Base-by-base conservation (phyloP, 139 green algal species). In the Chlorella sp. region DNA sequence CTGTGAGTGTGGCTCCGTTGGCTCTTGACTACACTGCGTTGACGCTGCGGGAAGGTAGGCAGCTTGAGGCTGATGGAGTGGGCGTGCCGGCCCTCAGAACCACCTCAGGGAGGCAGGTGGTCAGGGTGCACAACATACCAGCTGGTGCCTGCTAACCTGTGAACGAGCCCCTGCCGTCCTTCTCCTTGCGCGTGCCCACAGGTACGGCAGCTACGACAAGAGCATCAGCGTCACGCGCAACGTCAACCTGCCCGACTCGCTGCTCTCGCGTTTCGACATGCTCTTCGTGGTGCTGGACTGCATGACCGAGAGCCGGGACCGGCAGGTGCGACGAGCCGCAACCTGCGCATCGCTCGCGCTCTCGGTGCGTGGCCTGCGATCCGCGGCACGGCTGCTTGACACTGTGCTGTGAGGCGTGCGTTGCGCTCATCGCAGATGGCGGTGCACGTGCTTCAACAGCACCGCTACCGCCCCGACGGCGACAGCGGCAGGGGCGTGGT, bases 201-300 rank as follows among this genome's bases (percentile, higher is more conserved):
- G 66, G 35, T 79, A 80, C 35, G 74, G 74, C 60, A 74, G 63
- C 14, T 73, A 78, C 67, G 89, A 96, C 83, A 84, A 91, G 69
- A 82, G 77, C 76, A 88, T 94, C 68, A 88, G 81, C 55, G 87
- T 97, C 67, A 92, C 85, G 24, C 82, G 84, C 50, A 99, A 99
- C 85, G 96, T 99, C 69, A 91, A 91, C 68, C 87, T 99, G 73
- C 95, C 95, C 33, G 95, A 98, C 87, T 97, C 91, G 3, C 86
- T 99, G 76, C 87, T 99, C 36, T 98, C 91, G 1, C 93, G 95
- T 69, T 99, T 99, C 76, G 95, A 99, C 83, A 86, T 99, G 77
- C 81, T 98, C 23, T 99, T 99, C 70, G 89, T 99, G 33, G 87
- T 99, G 73, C 85, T 97, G 34, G 95, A 99, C 87, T 87, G 93